These are phyloP conservation scores for Thelephora aurantiotincta DNA, from an alignment of 768 basidiomycete species.

Conservation along the genomic window DNA sequence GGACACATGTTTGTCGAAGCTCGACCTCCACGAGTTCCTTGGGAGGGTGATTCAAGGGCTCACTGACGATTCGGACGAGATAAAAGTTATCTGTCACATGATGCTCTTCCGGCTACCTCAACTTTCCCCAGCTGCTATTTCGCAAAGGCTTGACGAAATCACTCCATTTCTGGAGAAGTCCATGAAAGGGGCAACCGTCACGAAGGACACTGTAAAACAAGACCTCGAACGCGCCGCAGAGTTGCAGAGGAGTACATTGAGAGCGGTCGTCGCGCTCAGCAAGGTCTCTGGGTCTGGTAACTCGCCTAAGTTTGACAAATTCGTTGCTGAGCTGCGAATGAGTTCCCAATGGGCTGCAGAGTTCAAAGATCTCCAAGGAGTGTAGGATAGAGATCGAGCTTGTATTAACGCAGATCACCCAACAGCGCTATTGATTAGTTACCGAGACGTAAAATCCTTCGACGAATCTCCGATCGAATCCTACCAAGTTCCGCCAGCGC, in stretches of 20 bases:
- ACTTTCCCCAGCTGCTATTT: conserved; percentile 71
- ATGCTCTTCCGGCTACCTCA: conserved; percentile 85
- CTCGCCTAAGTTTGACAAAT: conserved; percentile 60
- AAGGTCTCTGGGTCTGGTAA: conserved; percentile 53
- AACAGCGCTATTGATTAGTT: neutral
- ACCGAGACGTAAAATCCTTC: conserved; percentile 18
- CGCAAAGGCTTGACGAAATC: conserved; percentile 72
- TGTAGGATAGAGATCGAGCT: conserved; percentile 6
- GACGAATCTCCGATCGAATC: conserved; percentile 40
- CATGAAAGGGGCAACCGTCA: conserved; percentile 78
- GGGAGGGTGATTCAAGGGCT: conserved; percentile 71
- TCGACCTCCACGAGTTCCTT: conserved; percentile 82
- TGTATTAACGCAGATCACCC: neutral
- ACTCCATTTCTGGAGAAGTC: conserved; percentile 76
- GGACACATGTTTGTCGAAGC: conserved; percentile 78
- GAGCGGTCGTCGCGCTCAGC: conserved; percentile 79
- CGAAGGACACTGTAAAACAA: conserved; percentile 94
- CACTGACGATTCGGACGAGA: conserved; percentile 84
- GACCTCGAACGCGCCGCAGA: conserved; percentile 81
- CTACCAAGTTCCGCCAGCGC: conserved; percentile 47
- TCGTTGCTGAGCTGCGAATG: conserved; percentile 64
- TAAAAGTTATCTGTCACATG: conserved; percentile 95
- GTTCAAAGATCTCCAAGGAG: conserved; percentile 41
- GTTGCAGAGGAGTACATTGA: conserved; percentile 77
- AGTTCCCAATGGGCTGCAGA: conserved; percentile 53